Evolutionary conservation across 495 filamentous ascomycete genomes (phyloP).

Genomic region (Neurospora sp.): DNA sequence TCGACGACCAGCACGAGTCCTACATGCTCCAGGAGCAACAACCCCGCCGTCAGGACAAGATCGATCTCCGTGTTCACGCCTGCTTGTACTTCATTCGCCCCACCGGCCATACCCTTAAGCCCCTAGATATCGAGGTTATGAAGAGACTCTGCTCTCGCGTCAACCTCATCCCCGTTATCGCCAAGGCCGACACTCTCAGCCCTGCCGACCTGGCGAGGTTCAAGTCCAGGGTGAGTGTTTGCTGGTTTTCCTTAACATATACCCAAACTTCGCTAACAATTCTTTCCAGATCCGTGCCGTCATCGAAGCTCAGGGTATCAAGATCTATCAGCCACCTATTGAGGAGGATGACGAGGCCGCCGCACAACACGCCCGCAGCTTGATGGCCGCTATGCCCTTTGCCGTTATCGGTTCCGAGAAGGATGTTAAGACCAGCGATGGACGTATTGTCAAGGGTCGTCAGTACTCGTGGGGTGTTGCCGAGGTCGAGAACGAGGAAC

Average conservation of each 20-base stretch:
- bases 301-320: conserved; percentile 96
- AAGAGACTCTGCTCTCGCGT: conserved; percentile 95
- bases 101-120: conserved; percentile 96
- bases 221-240: conserved; percentile 68
- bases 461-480: conserved; percentile 99
- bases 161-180: conserved; percentile 95
- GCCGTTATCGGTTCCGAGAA: conserved; percentile 98
- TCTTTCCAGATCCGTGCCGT: conserved; percentile 71
- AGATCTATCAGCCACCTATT: conserved; percentile 94
- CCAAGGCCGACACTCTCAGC: conserved; percentile 96
- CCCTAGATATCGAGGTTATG: conserved; percentile 98
- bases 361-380: conserved; percentile 80
- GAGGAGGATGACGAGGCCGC: conserved; percentile 98
- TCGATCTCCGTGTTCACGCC: conserved; percentile 96
- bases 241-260: conserved; percentile 2
- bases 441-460: conserved; percentile 93
- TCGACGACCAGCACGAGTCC: conserved; percentile 99
- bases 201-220: conserved; percentile 82
- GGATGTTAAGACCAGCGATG: conserved; percentile 92
- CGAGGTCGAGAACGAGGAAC: conserved; percentile 98
- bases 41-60: conserved; percentile 93
- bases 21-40: conserved; percentile 99
- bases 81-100: conserved; percentile 99
- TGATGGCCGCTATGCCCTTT: conserved; percentile 97
- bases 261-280: background rate